Conservation (phyloP, 495 filamentous ascomycete genomes). For the Daldinia grandis region DNA sequence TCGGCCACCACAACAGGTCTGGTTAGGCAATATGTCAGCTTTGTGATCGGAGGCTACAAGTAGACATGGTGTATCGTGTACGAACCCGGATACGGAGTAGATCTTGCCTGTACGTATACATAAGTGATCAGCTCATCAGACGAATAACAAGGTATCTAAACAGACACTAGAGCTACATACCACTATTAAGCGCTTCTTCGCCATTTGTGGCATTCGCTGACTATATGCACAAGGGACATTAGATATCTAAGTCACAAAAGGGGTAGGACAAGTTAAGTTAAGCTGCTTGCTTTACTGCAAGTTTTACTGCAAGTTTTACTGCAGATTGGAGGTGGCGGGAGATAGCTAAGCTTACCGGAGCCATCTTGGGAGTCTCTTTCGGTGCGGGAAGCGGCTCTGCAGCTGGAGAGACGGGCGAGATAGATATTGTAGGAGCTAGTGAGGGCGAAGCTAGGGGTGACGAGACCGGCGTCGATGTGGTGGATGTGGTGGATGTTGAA, state of each 20-base stretch:
- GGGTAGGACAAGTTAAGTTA: neutral
- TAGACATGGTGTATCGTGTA: constrained; percentile 25
- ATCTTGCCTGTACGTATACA: constrained; percentile 66
- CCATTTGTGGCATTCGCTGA: constrained; percentile 48
- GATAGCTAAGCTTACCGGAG: constrained; percentile 59
- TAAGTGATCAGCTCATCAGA: constrained; percentile 29
- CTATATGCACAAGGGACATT: constrained; percentile 28
- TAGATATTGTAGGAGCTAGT: constrained; percentile 43
- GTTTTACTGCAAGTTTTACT: constrained; percentile 10
- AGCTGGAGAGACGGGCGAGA: constrained; percentile 46
- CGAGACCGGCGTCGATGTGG: constrained; percentile 37
- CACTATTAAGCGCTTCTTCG: constrained; percentile 52
- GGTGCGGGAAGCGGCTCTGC: constrained; percentile 35
- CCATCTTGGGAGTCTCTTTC: constrained; percentile 63
- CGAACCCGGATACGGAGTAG: constrained; percentile 83
- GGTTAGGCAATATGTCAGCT: constrained; percentile 44
- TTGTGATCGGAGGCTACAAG: constrained; percentile 3
- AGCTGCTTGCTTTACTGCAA: constrained; percentile 21
- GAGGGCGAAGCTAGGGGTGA: constrained; percentile 46
- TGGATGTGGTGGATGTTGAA: constrained; percentile 36
- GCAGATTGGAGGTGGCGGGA: constrained; percentile 4
- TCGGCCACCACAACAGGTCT: constrained; percentile 97
- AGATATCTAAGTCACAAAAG: constrained; percentile 21
- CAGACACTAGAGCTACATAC: constrained; percentile 30
- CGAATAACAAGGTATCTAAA: neutral